phyloP scores from a whole-genome alignment of 1,284 basidiomycete genomes.

The Xerocomus minutiporus region DNA sequence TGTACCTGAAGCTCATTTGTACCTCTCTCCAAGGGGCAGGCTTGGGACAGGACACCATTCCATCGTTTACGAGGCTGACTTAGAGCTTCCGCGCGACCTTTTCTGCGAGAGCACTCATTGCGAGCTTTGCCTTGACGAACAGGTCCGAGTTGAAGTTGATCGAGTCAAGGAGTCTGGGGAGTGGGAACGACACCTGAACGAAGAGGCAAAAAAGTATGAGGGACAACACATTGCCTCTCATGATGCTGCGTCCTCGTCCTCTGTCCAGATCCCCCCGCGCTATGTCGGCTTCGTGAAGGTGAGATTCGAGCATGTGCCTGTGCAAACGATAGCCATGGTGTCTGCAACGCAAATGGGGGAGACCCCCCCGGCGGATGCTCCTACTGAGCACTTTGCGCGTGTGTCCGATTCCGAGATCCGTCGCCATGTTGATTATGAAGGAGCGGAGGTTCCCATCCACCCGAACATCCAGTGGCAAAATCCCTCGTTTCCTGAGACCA shows the following conservation, averaged over 20 bases:
- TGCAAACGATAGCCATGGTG: constrained; percentile 7
- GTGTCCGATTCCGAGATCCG: background rate
- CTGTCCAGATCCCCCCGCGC: background rate
- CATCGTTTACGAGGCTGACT: constrained; percentile 35
- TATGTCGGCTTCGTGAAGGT: constrained; percentile 11
- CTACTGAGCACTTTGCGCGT: background rate
- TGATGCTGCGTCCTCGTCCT: background rate
- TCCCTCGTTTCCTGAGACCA: constrained; percentile 8
- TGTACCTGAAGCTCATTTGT: constrained; percentile 38
- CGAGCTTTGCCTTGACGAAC: constrained; percentile 18
- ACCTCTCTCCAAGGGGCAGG: constrained; percentile 30
- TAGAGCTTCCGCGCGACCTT: constrained; percentile 37
- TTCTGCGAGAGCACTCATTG: constrained; percentile 25
- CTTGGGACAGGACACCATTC: constrained; percentile 39
- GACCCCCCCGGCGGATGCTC: background rate
- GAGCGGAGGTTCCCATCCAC: constrained; percentile 4
- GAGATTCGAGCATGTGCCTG: background rate
- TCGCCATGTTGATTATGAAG: constrained; percentile 5
- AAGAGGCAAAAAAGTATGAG: background rate
- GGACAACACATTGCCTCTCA: background rate
- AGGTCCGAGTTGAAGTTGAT: constrained; percentile 13
- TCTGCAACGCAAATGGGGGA: background rate
- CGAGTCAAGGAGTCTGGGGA: constrained; percentile 14
- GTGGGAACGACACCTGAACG: constrained; percentile 10
- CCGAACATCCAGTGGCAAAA: constrained; percentile 17